These are phyloP conservation scores for Phialophora tarda DNA, from an alignment of 2,329 filamentous ascomycete genomes.

Conservation along the genomic window DNA sequence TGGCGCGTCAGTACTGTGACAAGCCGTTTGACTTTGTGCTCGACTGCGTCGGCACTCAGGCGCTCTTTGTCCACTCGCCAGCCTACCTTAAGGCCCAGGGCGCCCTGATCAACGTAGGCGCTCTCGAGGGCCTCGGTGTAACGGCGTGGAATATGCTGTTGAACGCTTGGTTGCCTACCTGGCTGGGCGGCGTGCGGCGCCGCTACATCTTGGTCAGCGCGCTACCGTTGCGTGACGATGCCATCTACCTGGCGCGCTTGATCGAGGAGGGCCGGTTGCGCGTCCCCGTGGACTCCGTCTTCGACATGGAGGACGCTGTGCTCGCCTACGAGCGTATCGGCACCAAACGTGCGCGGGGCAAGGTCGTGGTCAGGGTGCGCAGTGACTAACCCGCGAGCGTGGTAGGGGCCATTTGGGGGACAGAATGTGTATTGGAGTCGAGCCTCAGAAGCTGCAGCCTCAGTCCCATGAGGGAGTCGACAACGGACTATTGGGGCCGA, in stretches of 20 bases:
- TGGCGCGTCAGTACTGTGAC: neutral
- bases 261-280: neutral
- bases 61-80: neutral
- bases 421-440: neutral
- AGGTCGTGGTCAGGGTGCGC: neutral
- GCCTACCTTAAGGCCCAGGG: neutral
- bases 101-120: neutral
- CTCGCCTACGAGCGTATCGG: neutral
- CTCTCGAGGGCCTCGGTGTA: neutral
- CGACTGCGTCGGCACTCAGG: neutral
- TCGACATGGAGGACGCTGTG: neutral
- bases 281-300: neutral
- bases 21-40: neutral
- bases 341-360: neutral
- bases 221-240: neutral
- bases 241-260: neutral
- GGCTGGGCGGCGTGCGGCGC: neutral
- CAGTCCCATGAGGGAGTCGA: neutral
- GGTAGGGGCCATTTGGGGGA: neutral
- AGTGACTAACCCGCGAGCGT: neutral
- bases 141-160: neutral
- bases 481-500: neutral
- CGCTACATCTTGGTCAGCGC: neutral
- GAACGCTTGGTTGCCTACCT: neutral
- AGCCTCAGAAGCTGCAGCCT: neutral